phyloP scores from a whole-genome alignment of 2,329 filamentous ascomycete genomes.

The Reticulascus tulasneorum region DNA sequence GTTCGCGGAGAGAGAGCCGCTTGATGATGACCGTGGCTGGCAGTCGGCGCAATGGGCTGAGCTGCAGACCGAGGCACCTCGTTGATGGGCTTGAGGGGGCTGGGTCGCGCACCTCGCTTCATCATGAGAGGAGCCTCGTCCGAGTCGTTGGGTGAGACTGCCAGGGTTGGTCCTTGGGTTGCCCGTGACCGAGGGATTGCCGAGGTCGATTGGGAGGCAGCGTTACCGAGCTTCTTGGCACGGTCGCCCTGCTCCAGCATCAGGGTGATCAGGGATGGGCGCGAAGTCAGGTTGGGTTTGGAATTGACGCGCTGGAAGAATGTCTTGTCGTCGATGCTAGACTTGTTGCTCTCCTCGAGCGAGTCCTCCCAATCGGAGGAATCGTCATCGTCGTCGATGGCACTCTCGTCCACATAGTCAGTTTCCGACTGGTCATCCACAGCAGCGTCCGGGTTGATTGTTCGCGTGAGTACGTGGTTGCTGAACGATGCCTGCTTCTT shows the following conservation, averaged over 20 bases:
- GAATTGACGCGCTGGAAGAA: slow-evolving; percentile 92
- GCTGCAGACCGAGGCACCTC: slow-evolving; percentile 63
- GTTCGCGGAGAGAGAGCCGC: slow-evolving; percentile 85
- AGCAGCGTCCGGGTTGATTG: slow-evolving; percentile 54
- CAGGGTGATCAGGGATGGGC: slow-evolving; percentile 83
- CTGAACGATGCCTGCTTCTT: slow-evolving; percentile 84
- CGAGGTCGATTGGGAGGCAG: slow-evolving; percentile 63
- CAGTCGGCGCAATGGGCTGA: slow-evolving; percentile 75
- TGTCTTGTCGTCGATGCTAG: slow-evolving; percentile 74
- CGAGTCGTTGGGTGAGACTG: slow-evolving; percentile 53
- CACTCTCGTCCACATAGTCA: slow-evolving; percentile 75
- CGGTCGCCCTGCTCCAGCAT: slow-evolving; percentile 78
- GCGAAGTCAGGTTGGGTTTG: slow-evolving; percentile 75
- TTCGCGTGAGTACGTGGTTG: slow-evolving; percentile 67
- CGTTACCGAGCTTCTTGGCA: slow-evolving; percentile 63
- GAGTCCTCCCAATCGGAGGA: slow-evolving; percentile 61
- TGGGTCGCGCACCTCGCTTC: slow-evolving; percentile 52
- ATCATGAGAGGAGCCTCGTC: slow-evolving; percentile 62
- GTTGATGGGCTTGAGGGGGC: slow-evolving; percentile 49
- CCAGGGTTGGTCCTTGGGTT: slow-evolving; percentile 37
- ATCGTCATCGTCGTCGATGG: slow-evolving; percentile 70
- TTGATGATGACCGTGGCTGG: slow-evolving; percentile 56
- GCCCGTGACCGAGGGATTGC: slow-evolving; percentile 62
- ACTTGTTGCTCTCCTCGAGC: slow-evolving; percentile 75
- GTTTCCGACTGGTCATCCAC: slow-evolving; percentile 52